Evolutionary conservation across 805 yeast species (phyloP), one percentile per base, ranked within the genome.

Genomic region (Wickerhamiella sergipiensis): DNA sequence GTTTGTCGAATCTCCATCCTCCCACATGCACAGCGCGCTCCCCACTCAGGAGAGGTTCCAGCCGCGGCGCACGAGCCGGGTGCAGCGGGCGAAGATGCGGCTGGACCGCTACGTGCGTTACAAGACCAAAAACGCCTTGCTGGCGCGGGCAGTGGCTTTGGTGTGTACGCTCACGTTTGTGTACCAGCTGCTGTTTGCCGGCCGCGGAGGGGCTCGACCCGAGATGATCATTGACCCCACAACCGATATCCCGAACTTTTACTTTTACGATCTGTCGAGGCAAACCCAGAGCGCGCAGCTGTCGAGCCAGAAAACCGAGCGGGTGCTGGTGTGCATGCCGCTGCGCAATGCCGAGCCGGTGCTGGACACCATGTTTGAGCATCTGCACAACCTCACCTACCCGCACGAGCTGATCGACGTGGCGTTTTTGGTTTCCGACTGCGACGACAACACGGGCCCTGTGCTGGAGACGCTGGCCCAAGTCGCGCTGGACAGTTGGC

Each of bases 321-420:
- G 89, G 43, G 80, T 88, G 38, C 69, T 88, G 52, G 79, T 88
- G 57, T 83, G 90, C 60, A 90, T 88, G 17, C 97, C 97, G 3
- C 71, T 88, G 59, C 77, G 96, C 68, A 95, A 89, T 64, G 96
- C 96, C 0, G 85, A 87, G 7, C 77, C 81, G 17, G 95, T 85
- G 67, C 69, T 88, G 59, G 92, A 92, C 33, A 78, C 86, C 82
- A 85, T 88, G 66, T 85, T 88, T 61, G 74, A 79, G 42, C 94
- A 87, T 65, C 74, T 88, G 77, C 70, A 69, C 52, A 83, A 83
- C 64, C 72, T 87, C 66, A 80, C 94, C 1, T 88, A 88, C 66
- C 71, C 71, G n/a, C 97, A 88, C 66, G 73, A 79, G 58, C 71
- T 85, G 51, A 81, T 88, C 42, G 97, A 88, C 47, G 47, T 69